Percentiles rank a stretch among this genome's conserved stretches.
phyloP scores from a whole-genome alignment of 2,329 filamentous ascomycete species.

The Fusarium torulosum region DNA sequence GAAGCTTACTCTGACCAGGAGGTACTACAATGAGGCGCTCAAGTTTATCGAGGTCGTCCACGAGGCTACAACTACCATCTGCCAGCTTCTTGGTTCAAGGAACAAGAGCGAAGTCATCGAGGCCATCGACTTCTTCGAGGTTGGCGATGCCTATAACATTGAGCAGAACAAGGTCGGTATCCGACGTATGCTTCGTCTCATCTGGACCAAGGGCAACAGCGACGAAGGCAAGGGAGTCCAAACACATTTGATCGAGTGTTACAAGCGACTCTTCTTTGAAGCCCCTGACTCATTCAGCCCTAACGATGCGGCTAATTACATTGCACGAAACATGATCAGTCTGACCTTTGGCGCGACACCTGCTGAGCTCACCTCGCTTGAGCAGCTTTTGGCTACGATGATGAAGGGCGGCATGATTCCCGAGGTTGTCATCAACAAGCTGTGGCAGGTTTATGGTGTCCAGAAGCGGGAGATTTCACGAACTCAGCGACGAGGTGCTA shows the following conservation, averaged over 20 bases:
- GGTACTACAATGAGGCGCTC: constrained; percentile 94
- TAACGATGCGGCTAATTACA: constrained; percentile 94
- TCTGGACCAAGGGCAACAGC: constrained; percentile 99
- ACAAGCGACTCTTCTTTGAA: constrained; percentile 95
- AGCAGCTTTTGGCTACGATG: constrained; percentile 96
- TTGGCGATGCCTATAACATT: constrained; percentile 95
- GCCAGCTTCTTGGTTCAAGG: constrained; percentile 89
- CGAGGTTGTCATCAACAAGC: constrained; percentile 86
- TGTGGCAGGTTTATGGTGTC: constrained; percentile 98
- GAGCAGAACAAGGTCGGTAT: constrained; percentile 94
- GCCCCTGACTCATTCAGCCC: constrained; percentile 88
- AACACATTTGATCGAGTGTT: constrained; percentile 95
- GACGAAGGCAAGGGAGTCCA: constrained; percentile 99
- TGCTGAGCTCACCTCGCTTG: constrained; percentile 93
- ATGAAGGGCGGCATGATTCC: constrained; percentile 92
- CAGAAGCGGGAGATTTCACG: constrained; percentile 94
- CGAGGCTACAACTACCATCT: constrained; percentile 81
- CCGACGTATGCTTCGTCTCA: constrained; percentile 92
- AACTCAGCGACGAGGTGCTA: constrained; percentile 89
- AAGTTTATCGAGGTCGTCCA: constrained; percentile 94
- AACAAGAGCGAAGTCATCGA: constrained; percentile 99
- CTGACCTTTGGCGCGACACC: constrained; percentile 95
- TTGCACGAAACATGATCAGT: constrained; percentile 99
- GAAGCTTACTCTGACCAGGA: constrained; percentile 86
- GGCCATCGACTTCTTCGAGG: constrained; percentile 97